These are phyloP conservation scores for Citeromyces siamensis DNA, from an alignment of 1,139 yeast genomes.

Conservation along the genomic window DNA sequence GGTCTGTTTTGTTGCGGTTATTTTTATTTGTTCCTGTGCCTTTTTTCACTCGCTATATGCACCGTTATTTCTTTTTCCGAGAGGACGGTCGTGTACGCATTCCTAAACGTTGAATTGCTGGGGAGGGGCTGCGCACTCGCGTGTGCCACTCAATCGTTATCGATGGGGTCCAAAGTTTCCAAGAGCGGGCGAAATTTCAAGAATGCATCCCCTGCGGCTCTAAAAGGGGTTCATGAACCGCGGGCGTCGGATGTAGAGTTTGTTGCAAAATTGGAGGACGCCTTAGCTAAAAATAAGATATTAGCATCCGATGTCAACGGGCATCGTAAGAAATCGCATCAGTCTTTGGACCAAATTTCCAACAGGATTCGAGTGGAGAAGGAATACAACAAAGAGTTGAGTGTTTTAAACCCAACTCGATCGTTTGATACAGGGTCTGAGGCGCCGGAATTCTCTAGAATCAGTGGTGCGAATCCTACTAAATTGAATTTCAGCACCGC, in stretches of 20 bases:
- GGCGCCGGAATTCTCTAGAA: not conserved
- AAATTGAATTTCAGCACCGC: not conserved
- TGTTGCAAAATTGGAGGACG: no score
- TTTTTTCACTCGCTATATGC: not conserved
- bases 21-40: constrained; percentile 1
- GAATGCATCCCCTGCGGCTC: no score
- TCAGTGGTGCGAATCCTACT: not conserved
- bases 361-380: not conserved
- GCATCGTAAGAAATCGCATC: not conserved
- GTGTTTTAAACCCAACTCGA: not conserved
- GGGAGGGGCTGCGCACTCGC: no score
- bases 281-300: not conserved
- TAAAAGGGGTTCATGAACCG: no score
- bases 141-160: not conserved
- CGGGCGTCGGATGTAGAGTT: no score
- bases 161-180: constrained; percentile 1
- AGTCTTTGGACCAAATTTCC: not conserved
- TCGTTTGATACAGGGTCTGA: not conserved
- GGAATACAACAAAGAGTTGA: not conserved
- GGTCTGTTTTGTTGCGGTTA: not conserved
- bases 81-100: constrained; percentile 2
- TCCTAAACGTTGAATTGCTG: not conserved
- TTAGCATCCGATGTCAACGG: no score
- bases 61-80: constrained; percentile 1
- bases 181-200: not conserved